phyloP scores from a whole-genome alignment of 305 asterid genomes.

The Solanum aculeatissimum region DNA sequence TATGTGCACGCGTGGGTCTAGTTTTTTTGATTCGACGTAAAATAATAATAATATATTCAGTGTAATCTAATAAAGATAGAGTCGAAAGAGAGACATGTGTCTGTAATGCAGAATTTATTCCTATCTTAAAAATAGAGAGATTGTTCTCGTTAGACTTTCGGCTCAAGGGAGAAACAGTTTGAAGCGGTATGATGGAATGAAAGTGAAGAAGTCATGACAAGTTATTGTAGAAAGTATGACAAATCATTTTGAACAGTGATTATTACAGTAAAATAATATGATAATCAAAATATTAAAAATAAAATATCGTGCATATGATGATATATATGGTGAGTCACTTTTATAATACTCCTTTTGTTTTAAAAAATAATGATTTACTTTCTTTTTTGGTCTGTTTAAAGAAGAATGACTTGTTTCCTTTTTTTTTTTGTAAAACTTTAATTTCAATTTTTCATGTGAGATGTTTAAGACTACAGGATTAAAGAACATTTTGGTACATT shows the following conservation, averaged over 20 bases:
- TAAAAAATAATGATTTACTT: too few species aligned
- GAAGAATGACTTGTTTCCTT: too few species aligned
- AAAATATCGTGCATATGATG: background rate
- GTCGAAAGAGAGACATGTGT: fast-evolving
- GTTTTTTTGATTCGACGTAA: background rate
- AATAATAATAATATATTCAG: background rate
- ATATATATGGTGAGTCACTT: too few species aligned
- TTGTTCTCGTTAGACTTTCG: background rate
- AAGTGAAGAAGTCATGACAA: background rate
- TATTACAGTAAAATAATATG: background rate
- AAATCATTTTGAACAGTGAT: too few species aligned
- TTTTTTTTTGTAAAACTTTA: too few species aligned
- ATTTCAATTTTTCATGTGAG: too few species aligned
- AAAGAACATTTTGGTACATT: too few species aligned
- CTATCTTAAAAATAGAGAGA: background rate
- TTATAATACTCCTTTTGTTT: too few species aligned
- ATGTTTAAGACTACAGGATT: too few species aligned
- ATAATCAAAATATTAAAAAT: background rate
- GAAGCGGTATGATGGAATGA: background rate
- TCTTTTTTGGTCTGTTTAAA: too few species aligned
- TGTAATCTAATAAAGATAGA: background rate
- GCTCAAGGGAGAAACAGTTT: background rate
- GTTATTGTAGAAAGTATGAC: background rate
- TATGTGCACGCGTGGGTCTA: background rate
- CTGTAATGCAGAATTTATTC: background rate